A percentile compares a stretch with the other conserved stretches of the same genome.
These are phyloP conservation scores for Olyra latifolia DNA, from an alignment of 176 grass and related monocot species.

Conservation along the genomic window DNA sequence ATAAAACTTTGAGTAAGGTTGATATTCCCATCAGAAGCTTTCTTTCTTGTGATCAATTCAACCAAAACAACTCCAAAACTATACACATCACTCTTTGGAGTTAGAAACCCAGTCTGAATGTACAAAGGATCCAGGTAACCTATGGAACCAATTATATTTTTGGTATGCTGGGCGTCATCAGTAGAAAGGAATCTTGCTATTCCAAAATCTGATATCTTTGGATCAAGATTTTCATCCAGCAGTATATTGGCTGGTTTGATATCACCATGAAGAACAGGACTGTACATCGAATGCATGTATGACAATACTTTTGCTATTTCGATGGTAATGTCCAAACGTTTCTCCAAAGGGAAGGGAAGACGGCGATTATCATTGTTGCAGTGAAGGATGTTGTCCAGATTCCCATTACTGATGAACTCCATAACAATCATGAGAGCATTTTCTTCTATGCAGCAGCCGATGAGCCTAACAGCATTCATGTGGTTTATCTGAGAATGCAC, in stretches of 20 bases:
- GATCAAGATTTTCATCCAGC: background rate
- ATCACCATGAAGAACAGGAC: conserved; percentile 12
- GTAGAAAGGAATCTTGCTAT: background rate
- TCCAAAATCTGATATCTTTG: conserved; percentile 10
- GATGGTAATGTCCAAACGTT: background rate
- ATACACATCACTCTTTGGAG: conserved; percentile 18
- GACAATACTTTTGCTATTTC: background rate
- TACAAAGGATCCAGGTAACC: background rate
- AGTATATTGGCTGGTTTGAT: conserved; percentile 4
- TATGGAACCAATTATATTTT: background rate
- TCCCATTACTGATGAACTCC: background rate
- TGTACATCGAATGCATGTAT: conserved; percentile 1
- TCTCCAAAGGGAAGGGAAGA: background rate
- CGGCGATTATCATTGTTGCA: background rate
- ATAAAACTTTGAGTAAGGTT: background rate
- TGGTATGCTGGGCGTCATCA: background rate
- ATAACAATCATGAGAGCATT: conserved; percentile 15
- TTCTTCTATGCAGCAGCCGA: conserved; percentile 1
- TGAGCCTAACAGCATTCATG: background rate
- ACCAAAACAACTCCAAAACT: conserved; percentile 20
- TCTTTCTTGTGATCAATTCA: background rate
- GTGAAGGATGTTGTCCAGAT: background rate
- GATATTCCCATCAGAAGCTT: background rate
- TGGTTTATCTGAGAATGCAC: conserved; percentile 20
- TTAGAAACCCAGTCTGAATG: background rate